Conservation (phyloP, 2,329 filamentous ascomycete species). For the Trematosphaeria pertusa region DNA sequence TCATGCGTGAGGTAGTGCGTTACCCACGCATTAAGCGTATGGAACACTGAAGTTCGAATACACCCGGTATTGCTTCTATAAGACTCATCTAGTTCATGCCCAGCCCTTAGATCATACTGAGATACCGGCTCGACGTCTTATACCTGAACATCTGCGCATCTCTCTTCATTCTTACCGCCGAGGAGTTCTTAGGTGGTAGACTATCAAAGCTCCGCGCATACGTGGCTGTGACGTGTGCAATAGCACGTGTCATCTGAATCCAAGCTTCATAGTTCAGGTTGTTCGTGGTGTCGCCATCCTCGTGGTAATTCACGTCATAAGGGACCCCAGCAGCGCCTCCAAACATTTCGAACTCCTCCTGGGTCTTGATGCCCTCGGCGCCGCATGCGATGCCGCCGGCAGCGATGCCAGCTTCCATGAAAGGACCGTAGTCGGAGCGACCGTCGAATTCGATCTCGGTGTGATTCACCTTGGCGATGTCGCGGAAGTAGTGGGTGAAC, state of each 20-base stretch:
- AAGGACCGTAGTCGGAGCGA: constrained; percentile 79
- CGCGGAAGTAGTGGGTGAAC: constrained; percentile 51
- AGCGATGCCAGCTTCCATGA: constrained; percentile 75
- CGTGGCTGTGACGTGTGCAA: constrained; percentile 60
- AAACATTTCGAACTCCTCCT: constrained; percentile 69
- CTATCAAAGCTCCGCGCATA: constrained; percentile 43
- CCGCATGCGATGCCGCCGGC: constrained; percentile 79
- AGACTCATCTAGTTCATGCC: too few species aligned
- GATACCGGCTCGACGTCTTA: constrained; percentile 10
- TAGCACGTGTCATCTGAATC: constrained; percentile 63
- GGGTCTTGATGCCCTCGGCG: constrained; percentile 77
- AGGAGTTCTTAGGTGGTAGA: constrained; percentile 35
- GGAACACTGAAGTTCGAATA: too few species aligned
- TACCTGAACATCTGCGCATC: constrained; percentile 11
- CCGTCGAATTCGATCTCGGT: constrained; percentile 79
- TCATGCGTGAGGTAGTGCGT: too few species aligned
- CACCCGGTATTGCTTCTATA: too few species aligned
- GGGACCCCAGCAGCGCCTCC: constrained; percentile 71
- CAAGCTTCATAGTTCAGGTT: constrained; percentile 64
- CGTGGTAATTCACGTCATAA: constrained; percentile 66
- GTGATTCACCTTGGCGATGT: constrained; percentile 47
- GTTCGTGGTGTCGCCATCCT: constrained; percentile 58
- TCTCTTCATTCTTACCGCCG: constrained; percentile 13
- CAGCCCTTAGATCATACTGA: constrained; percentile 14
- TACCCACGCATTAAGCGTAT: too few species aligned